Evolutionary conservation across 106 monocot genomes (phyloP), one percentile per base, ranked within the genome.

Genomic region (Allium fistulosum): DNA sequence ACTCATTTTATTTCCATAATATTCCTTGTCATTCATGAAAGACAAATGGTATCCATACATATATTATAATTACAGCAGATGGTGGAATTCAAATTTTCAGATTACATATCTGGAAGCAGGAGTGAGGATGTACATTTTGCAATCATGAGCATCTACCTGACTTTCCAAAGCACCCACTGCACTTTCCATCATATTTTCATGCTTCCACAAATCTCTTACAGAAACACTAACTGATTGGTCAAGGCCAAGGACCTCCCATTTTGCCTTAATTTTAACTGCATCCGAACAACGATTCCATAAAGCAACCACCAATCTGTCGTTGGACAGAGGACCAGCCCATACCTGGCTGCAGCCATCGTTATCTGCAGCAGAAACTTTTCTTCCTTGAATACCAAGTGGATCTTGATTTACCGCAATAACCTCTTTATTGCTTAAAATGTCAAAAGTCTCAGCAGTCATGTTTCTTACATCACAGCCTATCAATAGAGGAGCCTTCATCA

Each of bases 401-500:
- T 95, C 95, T 99, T 92, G 97, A 69, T 99, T 90, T 17, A 99
- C 79, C 4, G 84, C 76, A 82, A 99, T 99, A 15, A 99, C 83
- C 66, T 99, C 97, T 68, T 83, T 63, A 77, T 99, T 99, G 84
- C 81, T 99, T 71, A 99, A 77, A 53, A 99, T 92, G 49, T 92
- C 82, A 12, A 87, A 61, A 69, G 92, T 92, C 70, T 92, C 88
- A 59, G 69, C 66, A 59, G 75, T 83, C 87, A 99, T 90, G 56
- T 85, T 90, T 75, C 89, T 75, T 56, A 90, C 83, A 74, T 99
- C 97, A 72, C 92, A 99, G 53, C 97, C 97, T 72, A 99, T 83
- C 73, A 99, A 78, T 64, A 99, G 92, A 78, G 97, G 97, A 66
- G 97, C 97, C 90, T 99, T 99, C 92, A 99, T 92, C 75, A 99